Percentiles rank a stretch among this genome's conserved stretches.
Evolutionary conservation across 257 asterid genomes (phyloP).

Genomic region (Forsythia viridissima): DNA sequence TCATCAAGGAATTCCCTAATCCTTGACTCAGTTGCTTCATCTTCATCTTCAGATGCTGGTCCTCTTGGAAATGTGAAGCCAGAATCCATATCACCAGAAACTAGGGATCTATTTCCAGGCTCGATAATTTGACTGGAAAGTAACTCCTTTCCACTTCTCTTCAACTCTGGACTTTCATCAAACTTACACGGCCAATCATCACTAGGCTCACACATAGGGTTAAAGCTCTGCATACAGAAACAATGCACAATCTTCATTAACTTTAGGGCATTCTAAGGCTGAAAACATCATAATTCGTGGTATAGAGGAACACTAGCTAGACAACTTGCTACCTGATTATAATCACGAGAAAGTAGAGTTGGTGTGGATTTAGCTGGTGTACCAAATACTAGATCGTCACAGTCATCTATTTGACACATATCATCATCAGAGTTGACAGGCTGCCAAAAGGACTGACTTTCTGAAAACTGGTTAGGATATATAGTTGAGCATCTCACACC

Average conservation of each 20-base stretch:
- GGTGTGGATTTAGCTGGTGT: conserved; percentile 55
- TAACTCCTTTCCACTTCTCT: conserved; percentile 40
- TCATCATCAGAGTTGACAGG: conserved; percentile 81
- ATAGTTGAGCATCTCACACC: conserved; percentile 56
- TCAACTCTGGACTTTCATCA: conserved; percentile 70
- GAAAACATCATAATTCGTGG: conserved; percentile 7
- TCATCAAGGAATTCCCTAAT: conserved; percentile 90
- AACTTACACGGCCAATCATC: conserved; percentile 79
- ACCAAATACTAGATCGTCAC: conserved; percentile 62
- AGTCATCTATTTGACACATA: conserved; percentile 80
- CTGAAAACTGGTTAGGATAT: conserved; percentile 53
- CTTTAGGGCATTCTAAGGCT: neutral
- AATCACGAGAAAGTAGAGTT: conserved; percentile 48
- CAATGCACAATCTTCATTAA: conserved; percentile 19
- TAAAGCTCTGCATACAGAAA: conserved; percentile 65
- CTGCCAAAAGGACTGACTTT: conserved; percentile 59
- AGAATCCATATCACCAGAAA: conserved; percentile 50
- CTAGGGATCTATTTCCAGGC: conserved; percentile 41
- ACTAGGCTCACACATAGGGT: conserved; percentile 87
- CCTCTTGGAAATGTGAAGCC: conserved; percentile 72
- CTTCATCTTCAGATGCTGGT: conserved; percentile 76
- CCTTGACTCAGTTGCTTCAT: conserved; percentile 83
- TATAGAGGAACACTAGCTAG: conserved; percentile 7
- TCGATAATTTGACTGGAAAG: conserved; percentile 45
- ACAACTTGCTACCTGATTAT: conserved; percentile 63